Evolutionary conservation across 306 rosid species (phyloP).

Genomic region (Oemleria cerasiformis): DNA sequence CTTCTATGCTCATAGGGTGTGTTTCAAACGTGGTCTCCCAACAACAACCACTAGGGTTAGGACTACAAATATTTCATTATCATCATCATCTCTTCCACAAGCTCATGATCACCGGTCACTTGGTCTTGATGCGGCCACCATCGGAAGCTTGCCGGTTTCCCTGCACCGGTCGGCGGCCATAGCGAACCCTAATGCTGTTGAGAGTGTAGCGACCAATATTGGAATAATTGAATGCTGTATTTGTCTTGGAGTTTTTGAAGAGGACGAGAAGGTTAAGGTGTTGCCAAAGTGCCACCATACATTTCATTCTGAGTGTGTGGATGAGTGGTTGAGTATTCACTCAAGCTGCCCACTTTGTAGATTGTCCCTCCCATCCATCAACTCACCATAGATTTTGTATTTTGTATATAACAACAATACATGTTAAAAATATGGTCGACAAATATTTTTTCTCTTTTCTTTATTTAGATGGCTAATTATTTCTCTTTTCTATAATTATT

Average conservation of each 20-base stretch:
- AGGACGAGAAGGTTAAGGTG: constrained; percentile 35
- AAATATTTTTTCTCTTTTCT: too few relatives aligned
- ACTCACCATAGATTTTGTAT: not conserved
- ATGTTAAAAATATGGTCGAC: too few relatives aligned
- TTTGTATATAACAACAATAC: too few relatives aligned
- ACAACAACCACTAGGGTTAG: not conserved
- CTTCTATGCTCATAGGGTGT: constrained; percentile 20
- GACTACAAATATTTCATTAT: not conserved
- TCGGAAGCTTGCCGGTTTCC: not conserved
- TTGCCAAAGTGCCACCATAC: constrained; percentile 38
- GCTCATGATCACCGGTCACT: not conserved
- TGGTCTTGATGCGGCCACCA: constrained; percentile 9
- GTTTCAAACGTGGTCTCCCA: constrained; percentile 16
- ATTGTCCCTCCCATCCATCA: constrained; percentile 17
- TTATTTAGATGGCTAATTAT: too few relatives aligned
- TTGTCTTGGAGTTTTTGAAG: constrained; percentile 40
- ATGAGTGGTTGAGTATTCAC: constrained; percentile 35
- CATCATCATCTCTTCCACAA: not conserved
- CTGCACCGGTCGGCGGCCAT: not conserved
- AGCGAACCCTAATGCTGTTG: not conserved
- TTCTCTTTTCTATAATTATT: too few relatives aligned
- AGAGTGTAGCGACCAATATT: not conserved
- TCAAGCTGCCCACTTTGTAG: constrained; percentile 55
- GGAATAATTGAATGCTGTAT: constrained; percentile 35
- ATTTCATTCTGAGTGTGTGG: constrained; percentile 45